Evolutionary conservation across 1,284 basidiomycete species (phyloP), one percentile per base, ranked within the genome.

Genomic region (Puccinia polysora): DNA sequence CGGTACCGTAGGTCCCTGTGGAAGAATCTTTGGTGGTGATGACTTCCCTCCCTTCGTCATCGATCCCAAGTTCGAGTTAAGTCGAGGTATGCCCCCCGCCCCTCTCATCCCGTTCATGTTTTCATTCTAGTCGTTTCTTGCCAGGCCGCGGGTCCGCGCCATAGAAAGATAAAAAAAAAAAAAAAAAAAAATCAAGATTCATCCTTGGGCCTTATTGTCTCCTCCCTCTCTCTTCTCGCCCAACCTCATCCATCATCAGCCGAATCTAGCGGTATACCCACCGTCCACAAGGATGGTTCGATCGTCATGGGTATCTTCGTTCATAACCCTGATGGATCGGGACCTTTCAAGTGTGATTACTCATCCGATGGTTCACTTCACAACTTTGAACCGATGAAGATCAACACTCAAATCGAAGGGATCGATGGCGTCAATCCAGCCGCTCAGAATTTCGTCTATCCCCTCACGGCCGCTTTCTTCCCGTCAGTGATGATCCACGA

Each of bases 331-430:
- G 68, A 71, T 25, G 68, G 68, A 10, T 45, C 68, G n/a, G 68
- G 68, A n/a, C 68, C 68, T n/a, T 71, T 62, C 49, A 34, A 36
- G 6, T 71, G 68, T 38, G 68, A 71, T 25, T 71, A 71, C 56
- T 71, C 68, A n/a, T 28, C 47, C 1, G 68, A 71, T 20, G 59
- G 23, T 20, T 34, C n/a, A 15, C 36, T 71, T 30, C 45, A 59
- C 55, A 40, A 7, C 6, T 71, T 71, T 40, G 58, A 62, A 18
- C 58, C 68, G 10, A 60, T 71, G 68, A 60, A 63, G 14, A 71
- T 71, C 25, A 71, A 45, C 23, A 30, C 40, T 25, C 68, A 71
- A 71, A 40, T 71, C 25, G 68, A 71, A 53, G 68, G 68, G 40
- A 58, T 62, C 20, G 59, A 45, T 20, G 68, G 68, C 10, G 56